Conservation (phyloP, 768 basidiomycete genomes). For the Pulveroboletus frians region DNA sequence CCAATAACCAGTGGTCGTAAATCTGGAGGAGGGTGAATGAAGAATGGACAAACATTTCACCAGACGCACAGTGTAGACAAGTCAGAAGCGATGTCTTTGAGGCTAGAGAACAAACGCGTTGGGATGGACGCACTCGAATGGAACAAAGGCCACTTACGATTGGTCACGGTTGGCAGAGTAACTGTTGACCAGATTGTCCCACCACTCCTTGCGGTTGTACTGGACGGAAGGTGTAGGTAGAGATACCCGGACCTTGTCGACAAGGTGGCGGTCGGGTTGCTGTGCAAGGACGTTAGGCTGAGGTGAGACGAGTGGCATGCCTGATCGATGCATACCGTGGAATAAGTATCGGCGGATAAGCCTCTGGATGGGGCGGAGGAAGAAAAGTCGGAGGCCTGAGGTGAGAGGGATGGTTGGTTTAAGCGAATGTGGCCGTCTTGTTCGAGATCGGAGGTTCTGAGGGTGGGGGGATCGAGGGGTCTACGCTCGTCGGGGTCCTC, state of each 20-base stretch:
- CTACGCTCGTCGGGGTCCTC: slow-evolving; percentile 28
- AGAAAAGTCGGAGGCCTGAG: slow-evolving; percentile 28
- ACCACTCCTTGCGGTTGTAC: slow-evolving; percentile 39
- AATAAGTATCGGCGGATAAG: slow-evolving; percentile 23
- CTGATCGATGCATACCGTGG: slow-evolving; percentile 19
- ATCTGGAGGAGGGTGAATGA: slow-evolving; percentile 38
- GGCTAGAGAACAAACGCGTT: slow-evolving; percentile 27
- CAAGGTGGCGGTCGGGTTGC: slow-evolving; percentile 26
- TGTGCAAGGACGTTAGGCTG: slow-evolving; percentile 13
- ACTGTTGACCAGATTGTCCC: slow-evolving; percentile 42
- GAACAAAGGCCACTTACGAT: slow-evolving; percentile 31
- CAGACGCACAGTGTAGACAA: slow-evolving; percentile 46
- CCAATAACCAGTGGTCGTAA: slow-evolving; percentile 58
- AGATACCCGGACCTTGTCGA: slow-evolving; percentile 27
- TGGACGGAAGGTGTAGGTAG: slow-evolving; percentile 25
- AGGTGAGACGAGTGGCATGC: neutral
- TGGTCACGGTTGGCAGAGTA: slow-evolving; percentile 39
- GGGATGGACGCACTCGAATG: neutral
- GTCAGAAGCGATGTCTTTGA: slow-evolving; percentile 47
- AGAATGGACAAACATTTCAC: neutral
- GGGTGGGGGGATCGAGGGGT: slow-evolving; percentile 20
- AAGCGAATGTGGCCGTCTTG: slow-evolving; percentile 22
- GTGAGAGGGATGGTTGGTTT: slow-evolving; percentile 30
- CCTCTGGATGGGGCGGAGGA: slow-evolving; percentile 26
- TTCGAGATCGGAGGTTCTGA: slow-evolving; percentile 26